Base-by-base conservation (phyloP, 1,284 basidiomycete genomes). In the Flammula alnicola region DNA sequence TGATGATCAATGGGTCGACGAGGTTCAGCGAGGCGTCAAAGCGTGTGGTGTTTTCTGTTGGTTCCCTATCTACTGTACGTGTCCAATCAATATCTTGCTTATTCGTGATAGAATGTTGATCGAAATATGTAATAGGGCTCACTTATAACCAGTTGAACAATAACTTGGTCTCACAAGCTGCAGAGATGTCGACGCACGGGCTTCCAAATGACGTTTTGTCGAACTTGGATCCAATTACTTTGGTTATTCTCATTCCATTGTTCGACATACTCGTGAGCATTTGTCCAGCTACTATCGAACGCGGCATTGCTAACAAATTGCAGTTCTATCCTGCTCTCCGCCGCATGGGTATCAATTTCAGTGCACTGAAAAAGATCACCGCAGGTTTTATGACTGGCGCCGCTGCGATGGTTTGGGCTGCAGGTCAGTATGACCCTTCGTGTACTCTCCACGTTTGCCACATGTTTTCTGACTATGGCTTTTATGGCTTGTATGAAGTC, bases 1-100 rank as follows among this genome's bases (percentile, higher is more conserved):
- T 79, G 78, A 81, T 54, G 79, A 81, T 50, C 70, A 76, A 38
- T 84, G 78, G 61, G 83, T 88, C 14, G 80, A 78, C 45, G 84
- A 88, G 64, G 80, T 88, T 40, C 67, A 72, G 17, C 75, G 83
- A 58, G 84, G 81, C 1, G 60, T 81, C 62, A 79, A 79, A 56
- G 86, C 85, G n/a, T 88, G 85, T 71, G 68, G 72, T 43, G 82
- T 88, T 37, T 86, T 87, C 70, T 58, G 78, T 38, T 83, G 80
- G 68, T 79, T 76, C 68, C 78, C 79, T 23, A 64, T 78, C 64
- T 82, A 69, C 68, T 82, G 80, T n/a, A n/a, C n/a, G n/a, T n/a
- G 79, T 69, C 81, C 7, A 76, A 74, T 72, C 44, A 49, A 70
- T 64, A 6, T 30, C 5, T 11, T 73, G 72, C 73, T 47, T 80